Percentiles rank a stretch among this genome's conserved stretches.
Conservation (phyloP, 2,329 filamentous ascomycete species). For the Raffaelea arxii region DNA sequence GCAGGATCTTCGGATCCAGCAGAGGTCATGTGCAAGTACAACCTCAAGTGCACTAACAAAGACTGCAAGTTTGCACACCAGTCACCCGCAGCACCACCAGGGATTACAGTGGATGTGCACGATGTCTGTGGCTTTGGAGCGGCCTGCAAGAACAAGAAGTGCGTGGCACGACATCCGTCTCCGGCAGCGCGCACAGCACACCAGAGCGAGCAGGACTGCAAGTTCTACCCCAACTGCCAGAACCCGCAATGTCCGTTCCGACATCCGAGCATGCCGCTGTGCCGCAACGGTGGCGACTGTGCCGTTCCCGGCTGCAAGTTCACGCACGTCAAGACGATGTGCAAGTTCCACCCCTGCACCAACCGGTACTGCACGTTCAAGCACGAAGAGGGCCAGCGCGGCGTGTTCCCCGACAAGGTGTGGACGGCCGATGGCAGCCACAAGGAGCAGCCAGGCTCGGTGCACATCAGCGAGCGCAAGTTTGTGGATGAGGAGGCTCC, state of each 20-base stretch:
- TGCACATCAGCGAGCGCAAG: conserved; percentile 83
- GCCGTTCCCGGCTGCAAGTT: conserved; percentile 76
- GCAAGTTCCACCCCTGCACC: conserved; percentile 84
- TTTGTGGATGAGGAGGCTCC: conserved; percentile 64
- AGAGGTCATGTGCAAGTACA: conserved; percentile 77
- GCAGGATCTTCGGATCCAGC: conserved; percentile 47
- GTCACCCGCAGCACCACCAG: conserved; percentile 77
- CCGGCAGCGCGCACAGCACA: conserved; percentile 71
- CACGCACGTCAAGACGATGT: conserved; percentile 73
- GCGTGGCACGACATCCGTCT: conserved; percentile 82
- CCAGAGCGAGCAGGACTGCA: conserved; percentile 78
- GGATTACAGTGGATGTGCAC: conserved; percentile 64
- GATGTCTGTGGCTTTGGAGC: conserved; percentile 78
- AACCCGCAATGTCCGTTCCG: conserved; percentile 82
- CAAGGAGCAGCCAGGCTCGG: conserved; percentile 27
- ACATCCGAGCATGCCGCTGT: conserved; percentile 78
- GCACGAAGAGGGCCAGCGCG: conserved; percentile 84
- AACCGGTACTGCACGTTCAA: conserved; percentile 84
- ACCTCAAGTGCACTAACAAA: conserved; percentile 76
- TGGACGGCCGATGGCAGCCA: conserved; percentile 57
- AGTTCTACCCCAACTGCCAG: conserved; percentile 84
- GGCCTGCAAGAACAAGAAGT: conserved; percentile 94
- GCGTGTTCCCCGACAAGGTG: conserved; percentile 77
- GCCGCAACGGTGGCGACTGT: conserved; percentile 87
- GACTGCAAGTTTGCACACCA: conserved; percentile 93